These are phyloP conservation scores for Tulasnella sp. DNA, from an alignment of 768 basidiomycete species.

Conservation along the genomic window DNA sequence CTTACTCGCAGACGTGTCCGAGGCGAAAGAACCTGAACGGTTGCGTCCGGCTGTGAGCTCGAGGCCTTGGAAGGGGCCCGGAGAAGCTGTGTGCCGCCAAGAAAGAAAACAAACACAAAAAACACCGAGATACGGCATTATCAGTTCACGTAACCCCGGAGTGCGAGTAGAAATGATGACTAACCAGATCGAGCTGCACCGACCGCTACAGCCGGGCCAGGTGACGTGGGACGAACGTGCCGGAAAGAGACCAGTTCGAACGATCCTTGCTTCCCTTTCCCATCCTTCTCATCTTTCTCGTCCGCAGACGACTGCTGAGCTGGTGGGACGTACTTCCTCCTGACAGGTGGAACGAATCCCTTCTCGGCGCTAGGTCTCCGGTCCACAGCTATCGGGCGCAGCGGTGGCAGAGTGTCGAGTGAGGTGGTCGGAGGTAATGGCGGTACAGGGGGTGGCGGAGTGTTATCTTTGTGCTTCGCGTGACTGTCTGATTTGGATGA, in stretches of 20 bases:
- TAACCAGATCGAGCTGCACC: background rate
- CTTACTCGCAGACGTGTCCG: conserved; percentile 12
- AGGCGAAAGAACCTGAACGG: conserved; percentile 14
- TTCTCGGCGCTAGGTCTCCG: background rate
- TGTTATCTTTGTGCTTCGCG: background rate
- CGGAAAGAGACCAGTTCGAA: conserved; percentile 24
- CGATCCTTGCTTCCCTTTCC: background rate
- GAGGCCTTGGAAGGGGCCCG: conserved; percentile 21
- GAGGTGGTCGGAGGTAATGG: background rate
- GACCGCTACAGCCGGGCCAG: background rate
- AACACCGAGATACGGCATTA: background rate
- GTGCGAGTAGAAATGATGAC: background rate
- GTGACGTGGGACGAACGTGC: conserved; percentile 23
- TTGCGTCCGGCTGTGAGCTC: conserved; percentile 12
- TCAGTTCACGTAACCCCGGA: background rate
- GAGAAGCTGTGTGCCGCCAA: background rate
- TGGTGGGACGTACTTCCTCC: conserved; percentile 10
- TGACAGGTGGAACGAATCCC: conserved; percentile 8
- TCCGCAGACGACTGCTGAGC: background rate
- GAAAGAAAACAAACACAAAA: background rate
- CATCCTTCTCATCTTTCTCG: background rate
- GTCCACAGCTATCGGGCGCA: conserved; percentile 7
- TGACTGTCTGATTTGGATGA: background rate
- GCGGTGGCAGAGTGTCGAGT: background rate
- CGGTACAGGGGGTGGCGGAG: conserved; percentile 12